Evolutionary conservation across 352 stramenopile genomes (phyloP).

Genomic region (Pythium phragmiticola): DNA sequence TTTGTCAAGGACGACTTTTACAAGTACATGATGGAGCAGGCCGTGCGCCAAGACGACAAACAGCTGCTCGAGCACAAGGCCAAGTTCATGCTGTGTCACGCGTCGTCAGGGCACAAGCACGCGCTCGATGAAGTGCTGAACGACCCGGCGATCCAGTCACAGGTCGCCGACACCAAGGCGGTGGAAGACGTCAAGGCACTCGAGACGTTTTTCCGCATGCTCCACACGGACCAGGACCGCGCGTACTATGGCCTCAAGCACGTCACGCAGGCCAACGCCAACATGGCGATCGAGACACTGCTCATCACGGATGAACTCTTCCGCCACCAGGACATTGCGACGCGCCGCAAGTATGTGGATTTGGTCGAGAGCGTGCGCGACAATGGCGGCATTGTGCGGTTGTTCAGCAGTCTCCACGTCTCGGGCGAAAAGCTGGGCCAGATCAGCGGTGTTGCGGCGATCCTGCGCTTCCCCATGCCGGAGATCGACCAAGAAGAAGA

Average conservation of each 20-base stretch:
- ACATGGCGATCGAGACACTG: conserved; percentile 94
- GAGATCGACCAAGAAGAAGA: conserved; percentile 93
- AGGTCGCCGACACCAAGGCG: conserved; percentile 95
- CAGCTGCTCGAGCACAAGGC: conserved; percentile 94
- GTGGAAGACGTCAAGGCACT: conserved; percentile 91
- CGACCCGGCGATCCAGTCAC: conserved; percentile 89
- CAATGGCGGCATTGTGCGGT: conserved; percentile 89
- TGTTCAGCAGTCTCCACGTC: conserved; percentile 95
- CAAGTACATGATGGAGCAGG: conserved; percentile 93
- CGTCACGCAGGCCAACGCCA: conserved; percentile 88
- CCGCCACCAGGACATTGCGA: conserved; percentile 87
- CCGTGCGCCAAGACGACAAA: conserved; percentile 92
- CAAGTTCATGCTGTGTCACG: conserved; percentile 96
- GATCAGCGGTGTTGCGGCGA: conserved; percentile 94
- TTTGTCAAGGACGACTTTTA: conserved; percentile 99
- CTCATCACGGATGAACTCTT: conserved; percentile 96
- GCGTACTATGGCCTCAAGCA: conserved; percentile 98
- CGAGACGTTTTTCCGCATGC: conserved; percentile 95
- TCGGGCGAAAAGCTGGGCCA: conserved; percentile 95
- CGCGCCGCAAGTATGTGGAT: conserved; percentile 91
- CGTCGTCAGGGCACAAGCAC: conserved; percentile 96
- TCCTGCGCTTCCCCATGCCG: conserved; percentile 95
- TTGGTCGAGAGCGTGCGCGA: conserved; percentile 93
- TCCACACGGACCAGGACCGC: conserved; percentile 94
- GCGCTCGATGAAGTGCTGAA: conserved; percentile 97